Percentiles rank a stretch among this genome's conserved stretches.
phyloP scores from a whole-genome alignment of 1,284 basidiomycete species.

The Amylostereum areolatum region DNA sequence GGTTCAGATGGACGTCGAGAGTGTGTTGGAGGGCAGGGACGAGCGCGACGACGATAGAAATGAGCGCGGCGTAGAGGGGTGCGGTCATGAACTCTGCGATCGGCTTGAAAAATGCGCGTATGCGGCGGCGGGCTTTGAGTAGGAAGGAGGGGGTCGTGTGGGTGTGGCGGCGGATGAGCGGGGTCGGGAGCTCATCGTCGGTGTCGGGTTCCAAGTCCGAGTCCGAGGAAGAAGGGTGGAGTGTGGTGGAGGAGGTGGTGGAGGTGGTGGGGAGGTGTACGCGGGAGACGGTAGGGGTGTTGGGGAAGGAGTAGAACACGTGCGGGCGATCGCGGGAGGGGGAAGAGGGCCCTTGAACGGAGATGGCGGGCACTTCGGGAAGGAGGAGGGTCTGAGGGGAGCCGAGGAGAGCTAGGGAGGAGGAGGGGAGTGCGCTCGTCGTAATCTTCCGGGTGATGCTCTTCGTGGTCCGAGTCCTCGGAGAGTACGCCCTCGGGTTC shows the following conservation, averaged over 20 bases:
- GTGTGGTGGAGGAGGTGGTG: constrained; percentile 11
- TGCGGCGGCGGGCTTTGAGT: constrained; percentile 26
- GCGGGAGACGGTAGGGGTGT: constrained; percentile 45
- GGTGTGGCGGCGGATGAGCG: constrained; percentile 16
- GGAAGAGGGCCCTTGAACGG: constrained; percentile 16
- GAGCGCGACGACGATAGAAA: constrained; percentile 79
- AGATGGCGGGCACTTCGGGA: constrained; percentile 7
- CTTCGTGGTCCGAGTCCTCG: constrained; percentile 13
- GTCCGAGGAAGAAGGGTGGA: constrained; percentile 17
- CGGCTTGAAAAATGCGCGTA: constrained; percentile 24
- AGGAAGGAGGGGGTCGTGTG: constrained; percentile 25
- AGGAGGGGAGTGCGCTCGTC: too few relatives aligned
- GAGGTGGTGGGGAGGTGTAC: constrained; percentile 18
- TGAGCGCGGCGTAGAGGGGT: constrained; percentile 76
- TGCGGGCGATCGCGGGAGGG: constrained; percentile 12
- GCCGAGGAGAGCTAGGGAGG: too few relatives aligned
- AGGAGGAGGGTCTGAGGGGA: too few relatives aligned
- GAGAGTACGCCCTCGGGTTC: constrained; percentile 16
- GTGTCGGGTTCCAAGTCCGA: constrained; percentile 29
- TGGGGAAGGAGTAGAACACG: constrained; percentile 62
- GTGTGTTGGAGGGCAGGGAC: constrained; percentile 69
- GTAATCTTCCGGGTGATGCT: constrained; percentile 1
- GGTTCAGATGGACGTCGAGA: constrained; percentile 55
- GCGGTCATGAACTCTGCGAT: constrained; percentile 84
- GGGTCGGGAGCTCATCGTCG: constrained; percentile 25